Evolutionary conservation across 2,329 filamentous ascomycete species (phyloP).

Genomic region (Trichoderma oligosporum): DNA sequence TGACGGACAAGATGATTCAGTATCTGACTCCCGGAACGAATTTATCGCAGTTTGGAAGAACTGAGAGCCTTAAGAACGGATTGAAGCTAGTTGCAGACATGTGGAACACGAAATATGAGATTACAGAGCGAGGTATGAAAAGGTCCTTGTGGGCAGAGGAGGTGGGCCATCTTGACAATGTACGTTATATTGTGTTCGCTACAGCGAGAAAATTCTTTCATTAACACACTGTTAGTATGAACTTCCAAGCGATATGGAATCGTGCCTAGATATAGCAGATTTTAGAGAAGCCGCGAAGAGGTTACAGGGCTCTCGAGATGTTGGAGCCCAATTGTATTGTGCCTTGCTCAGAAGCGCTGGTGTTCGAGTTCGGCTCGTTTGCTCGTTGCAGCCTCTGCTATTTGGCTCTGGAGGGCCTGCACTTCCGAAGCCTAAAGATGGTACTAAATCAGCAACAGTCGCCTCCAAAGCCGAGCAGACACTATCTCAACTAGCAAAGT

Average conservation of each 20-base stretch:
- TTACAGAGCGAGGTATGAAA: conserved; percentile 67
- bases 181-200: conserved; percentile 33
- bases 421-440: conserved; percentile 40
- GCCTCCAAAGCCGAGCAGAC: conserved; percentile 33
- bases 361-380: conserved; percentile 77
- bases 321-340: conserved; percentile 88
- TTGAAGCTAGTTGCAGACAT: conserved; percentile 64
- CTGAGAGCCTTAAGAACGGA: conserved; percentile 74
- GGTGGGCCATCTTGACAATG: conserved; percentile 55
- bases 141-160: conserved; percentile 73
- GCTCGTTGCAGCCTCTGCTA: conserved; percentile 79
- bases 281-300: conserved; percentile 67
- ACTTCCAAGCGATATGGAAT: conserved; percentile 61
- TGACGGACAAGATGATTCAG: conserved; percentile 61
- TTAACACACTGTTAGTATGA: conserved; percentile 43
- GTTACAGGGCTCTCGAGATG: conserved; percentile 77
- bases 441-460: conserved; percentile 29
- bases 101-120: conserved; percentile 66
- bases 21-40: conserved; percentile 66
- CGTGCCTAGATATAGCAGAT: conserved; percentile 64
- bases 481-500: conserved; percentile 22
- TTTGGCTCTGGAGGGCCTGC: conserved; percentile 56
- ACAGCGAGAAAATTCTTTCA: not conserved
- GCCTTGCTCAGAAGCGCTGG: conserved; percentile 79
- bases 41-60: conserved; percentile 69